Evolutionary conservation across 495 filamentous ascomycete species (phyloP).

Genomic region (Aspergillus campestris): DNA sequence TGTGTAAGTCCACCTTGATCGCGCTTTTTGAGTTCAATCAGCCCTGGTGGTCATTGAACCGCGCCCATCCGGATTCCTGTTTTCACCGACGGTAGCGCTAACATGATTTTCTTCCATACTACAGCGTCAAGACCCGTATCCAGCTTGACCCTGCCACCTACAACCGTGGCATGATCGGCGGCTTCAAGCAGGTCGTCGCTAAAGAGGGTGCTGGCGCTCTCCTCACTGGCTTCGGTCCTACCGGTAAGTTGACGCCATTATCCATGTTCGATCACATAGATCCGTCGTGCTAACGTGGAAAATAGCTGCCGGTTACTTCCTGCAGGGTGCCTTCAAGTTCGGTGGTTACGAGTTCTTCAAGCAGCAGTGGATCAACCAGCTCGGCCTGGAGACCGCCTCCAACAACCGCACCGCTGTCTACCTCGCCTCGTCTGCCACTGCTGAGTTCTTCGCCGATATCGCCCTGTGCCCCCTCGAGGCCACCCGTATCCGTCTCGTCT

Average conservation of each 20-base stretch:
- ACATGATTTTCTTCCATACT: slow-evolving; percentile 17
- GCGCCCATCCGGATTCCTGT: neutral
- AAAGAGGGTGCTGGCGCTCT: slow-evolving; percentile 84
- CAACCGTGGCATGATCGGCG: slow-evolving; percentile 83
- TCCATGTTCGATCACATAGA: too few species aligned
- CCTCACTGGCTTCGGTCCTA: slow-evolving; percentile 79
- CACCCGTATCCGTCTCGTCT: slow-evolving; percentile 91
- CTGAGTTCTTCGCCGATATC: slow-evolving; percentile 93
- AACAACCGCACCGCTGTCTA: slow-evolving; percentile 86
- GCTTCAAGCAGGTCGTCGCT: slow-evolving; percentile 74
- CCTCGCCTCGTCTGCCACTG: slow-evolving; percentile 71
- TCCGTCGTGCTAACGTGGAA: too few species aligned
- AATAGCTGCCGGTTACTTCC: slow-evolving; percentile 73
- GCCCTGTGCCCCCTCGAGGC: slow-evolving; percentile 91
- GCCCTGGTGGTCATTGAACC: slow-evolving; percentile 1
- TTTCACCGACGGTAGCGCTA: slow-evolving; percentile 3
- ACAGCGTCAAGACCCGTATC: slow-evolving; percentile 89
- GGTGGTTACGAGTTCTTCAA: slow-evolving; percentile 96
- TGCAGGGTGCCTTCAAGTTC: slow-evolving; percentile 93
- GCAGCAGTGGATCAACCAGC: slow-evolving; percentile 76
- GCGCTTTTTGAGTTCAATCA: slow-evolving; percentile 2
- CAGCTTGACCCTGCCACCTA: slow-evolving; percentile 87
- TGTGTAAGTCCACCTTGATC: slow-evolving; percentile 62
- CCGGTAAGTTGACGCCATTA: slow-evolving; percentile 23
- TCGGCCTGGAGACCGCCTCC: slow-evolving; percentile 71